Base-by-base conservation (phyloP, 768 basidiomycete genomes). In the Mycena metata region DNA sequence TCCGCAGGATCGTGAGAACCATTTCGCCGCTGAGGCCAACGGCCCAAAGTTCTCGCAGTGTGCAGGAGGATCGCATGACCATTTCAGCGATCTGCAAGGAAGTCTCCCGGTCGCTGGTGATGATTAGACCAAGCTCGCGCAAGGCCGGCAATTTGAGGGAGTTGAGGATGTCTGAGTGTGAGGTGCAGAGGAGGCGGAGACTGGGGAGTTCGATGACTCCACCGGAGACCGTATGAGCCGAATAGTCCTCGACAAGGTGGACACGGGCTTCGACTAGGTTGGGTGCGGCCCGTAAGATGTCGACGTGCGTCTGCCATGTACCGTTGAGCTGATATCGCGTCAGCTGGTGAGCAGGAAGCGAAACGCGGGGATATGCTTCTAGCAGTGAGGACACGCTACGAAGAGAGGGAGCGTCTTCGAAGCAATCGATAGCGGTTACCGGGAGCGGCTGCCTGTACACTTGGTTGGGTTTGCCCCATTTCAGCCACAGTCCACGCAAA, bases 231-330 rank as follows among this genome's bases (percentile, higher is more conserved):
- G 6, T 8, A n/a, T 17, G 30, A 26, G 58, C n/a, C 17, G 11
- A 10, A 9, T 4, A 8, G 5, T 8, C 58, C 35, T 46, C 26
- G 58, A 21, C 10, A 5, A 59, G 15, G 5, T 7, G 23, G 17
- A 59, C 35, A 16, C 33, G 58, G 8, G 58, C 58, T 45, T 59
- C 58, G 33, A 47, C 19, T 11, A 59, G 58, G n/a, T 59, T 47
- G 16, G 3, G 21, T 3, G 45, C 45, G n/a, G 7, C 7, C 19
- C 36, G 33, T n/a, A 59, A 30, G 13, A 35, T 36, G 2, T 35
- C n/a, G 30, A 59, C 7, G 13, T 59, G 58, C 4, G 2, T 45
- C n/a, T 47, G 12, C 33, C 45, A 47, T 13, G 45, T 12, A 11
- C 58, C 30, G 13, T 21, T 36, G 8, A 59, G n/a, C n/a, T 59